Evolutionary conservation across 805 yeast species (phyloP).

Genomic region (Kregervanrija pseudodelftensis): DNA sequence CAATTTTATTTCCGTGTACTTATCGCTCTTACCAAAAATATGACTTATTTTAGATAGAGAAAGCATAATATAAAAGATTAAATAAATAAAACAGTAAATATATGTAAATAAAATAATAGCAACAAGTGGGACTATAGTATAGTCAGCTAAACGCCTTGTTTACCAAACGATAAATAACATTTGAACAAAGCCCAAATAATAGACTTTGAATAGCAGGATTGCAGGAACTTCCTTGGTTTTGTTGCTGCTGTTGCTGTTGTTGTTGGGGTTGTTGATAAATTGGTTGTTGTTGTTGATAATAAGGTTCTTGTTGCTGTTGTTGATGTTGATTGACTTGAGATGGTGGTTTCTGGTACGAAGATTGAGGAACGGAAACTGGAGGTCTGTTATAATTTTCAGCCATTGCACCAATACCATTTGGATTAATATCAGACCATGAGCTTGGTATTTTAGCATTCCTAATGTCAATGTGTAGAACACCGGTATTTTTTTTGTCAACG

Average conservation of each 20-base stretch:
- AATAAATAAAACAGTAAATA: too few species aligned
- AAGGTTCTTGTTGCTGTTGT: slow-evolving; percentile 18
- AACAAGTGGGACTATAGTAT: too few species aligned
- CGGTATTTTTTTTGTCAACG: slow-evolving; percentile 66
- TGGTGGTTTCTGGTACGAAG: slow-evolving; percentile 12
- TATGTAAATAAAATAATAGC: too few species aligned
- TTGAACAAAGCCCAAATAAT: slow-evolving; percentile 3
- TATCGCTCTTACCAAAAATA: too few species aligned
- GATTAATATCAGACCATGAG: slow-evolving; percentile 24
- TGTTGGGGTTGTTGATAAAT: slow-evolving; percentile 25
- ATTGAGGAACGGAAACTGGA: slow-evolving; percentile 11
- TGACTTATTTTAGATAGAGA: too few species aligned
- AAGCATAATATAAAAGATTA: too few species aligned
- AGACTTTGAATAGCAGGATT: slow-evolving; percentile 1
- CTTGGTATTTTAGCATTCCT: slow-evolving; percentile 38
- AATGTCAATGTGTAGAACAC: slow-evolving; percentile 71
- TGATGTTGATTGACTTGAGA: slow-evolving; percentile 14
- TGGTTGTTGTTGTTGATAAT: slow-evolving; percentile 22
- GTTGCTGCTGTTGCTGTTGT: slow-evolving; percentile 22
- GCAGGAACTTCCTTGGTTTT: slow-evolving; percentile 19
- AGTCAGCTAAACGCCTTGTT: too few species aligned
- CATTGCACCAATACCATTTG: slow-evolving; percentile 29
- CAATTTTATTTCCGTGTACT: too few species aligned
- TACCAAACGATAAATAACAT: too few species aligned
- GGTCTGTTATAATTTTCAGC: slow-evolving; percentile 15